A percentile compares a stretch with the other conserved stretches of the same genome.
These are phyloP conservation scores for Arxiozyma telluris DNA, from an alignment of 1,139 yeast genomes.

Conservation along the genomic window DNA sequence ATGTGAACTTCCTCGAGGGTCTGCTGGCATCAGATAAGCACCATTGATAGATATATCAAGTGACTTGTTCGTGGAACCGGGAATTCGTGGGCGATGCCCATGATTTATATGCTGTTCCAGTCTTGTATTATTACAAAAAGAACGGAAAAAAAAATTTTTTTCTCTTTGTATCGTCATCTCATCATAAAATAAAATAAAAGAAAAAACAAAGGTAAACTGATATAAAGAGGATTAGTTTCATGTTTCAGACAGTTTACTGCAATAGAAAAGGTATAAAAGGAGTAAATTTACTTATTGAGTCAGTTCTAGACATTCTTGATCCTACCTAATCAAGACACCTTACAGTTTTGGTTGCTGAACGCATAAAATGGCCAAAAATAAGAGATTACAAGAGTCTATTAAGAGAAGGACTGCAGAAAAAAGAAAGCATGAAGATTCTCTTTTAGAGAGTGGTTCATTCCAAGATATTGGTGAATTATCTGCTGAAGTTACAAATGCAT, in stretches of 20 bases:
- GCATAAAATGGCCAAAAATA: slow-evolving; percentile 18
- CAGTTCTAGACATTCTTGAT: not conserved
- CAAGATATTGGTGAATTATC: slow-evolving; percentile 24
- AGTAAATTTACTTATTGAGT: too few relatives aligned
- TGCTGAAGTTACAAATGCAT: slow-evolving; percentile 18
- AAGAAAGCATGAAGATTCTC: slow-evolving; percentile 44
- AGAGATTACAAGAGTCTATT: slow-evolving; percentile 21
- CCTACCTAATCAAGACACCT: not conserved
- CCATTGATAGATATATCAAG: too few relatives aligned
- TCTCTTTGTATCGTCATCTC: not conserved
- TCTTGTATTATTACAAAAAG: not conserved
- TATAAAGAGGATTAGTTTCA: not conserved
- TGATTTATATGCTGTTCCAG: not conserved
- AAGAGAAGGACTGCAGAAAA: slow-evolving; percentile 34
- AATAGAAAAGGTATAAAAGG: not conserved
- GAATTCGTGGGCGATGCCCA: not conserved
- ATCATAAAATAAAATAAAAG: not conserved
- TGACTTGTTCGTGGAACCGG: too few relatives aligned
- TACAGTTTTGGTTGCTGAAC: not conserved
- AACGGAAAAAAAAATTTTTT: too few relatives aligned
- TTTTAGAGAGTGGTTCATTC: slow-evolving; percentile 42
- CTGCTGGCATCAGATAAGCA: too few relatives aligned
- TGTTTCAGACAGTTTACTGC: not conserved
- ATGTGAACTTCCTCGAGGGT: too few relatives aligned
- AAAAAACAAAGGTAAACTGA: not conserved